These are phyloP conservation scores for Osmanthus fragrans DNA, from an alignment of 257 asterid genomes.

Conservation along the genomic window DNA sequence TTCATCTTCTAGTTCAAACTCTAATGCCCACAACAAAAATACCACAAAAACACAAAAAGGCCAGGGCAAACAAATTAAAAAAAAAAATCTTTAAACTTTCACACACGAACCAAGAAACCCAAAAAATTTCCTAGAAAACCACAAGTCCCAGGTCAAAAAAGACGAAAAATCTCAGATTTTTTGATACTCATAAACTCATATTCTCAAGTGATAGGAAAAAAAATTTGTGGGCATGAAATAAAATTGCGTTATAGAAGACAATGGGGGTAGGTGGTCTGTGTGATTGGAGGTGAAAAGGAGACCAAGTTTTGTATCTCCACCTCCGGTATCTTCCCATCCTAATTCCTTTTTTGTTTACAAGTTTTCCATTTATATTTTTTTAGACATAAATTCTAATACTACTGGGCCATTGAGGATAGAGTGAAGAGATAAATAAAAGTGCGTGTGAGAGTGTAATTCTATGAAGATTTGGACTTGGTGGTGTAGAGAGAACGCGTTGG, in stretches of 20 bases:
- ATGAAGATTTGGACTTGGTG: slow-evolving; percentile 18
- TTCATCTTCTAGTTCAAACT: slow-evolving; percentile 36
- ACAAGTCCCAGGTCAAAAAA: slow-evolving; percentile 20
- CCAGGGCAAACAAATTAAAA: slow-evolving; percentile 6
- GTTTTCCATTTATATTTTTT: slow-evolving; percentile 30
- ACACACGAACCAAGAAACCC: slow-evolving; percentile 10
- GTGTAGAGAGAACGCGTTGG: slow-evolving; percentile 19
- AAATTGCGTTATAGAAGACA: slow-evolving; percentile 19
- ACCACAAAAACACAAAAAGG: neutral
- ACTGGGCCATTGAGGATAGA: slow-evolving; percentile 24
- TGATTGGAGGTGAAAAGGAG: slow-evolving; percentile 45
- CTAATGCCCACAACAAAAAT: slow-evolving; percentile 7
- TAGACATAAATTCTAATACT: slow-evolving; percentile 19
- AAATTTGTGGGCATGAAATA: neutral
- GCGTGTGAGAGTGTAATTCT: slow-evolving; percentile 18
- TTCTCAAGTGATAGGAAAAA: neutral
- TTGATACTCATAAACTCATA: neutral
- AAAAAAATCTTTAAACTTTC: neutral
- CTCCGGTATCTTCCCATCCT: slow-evolving; percentile 24
- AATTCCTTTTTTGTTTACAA: neutral
- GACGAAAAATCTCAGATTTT: neutral
- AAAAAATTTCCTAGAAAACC: slow-evolving; percentile 5
- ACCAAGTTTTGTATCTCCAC: slow-evolving; percentile 32
- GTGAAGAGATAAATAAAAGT: slow-evolving; percentile 8
- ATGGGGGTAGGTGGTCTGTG: slow-evolving; percentile 26